phyloP scores from a whole-genome alignment of 306 rosid species.

The Urtica urens region DNA sequence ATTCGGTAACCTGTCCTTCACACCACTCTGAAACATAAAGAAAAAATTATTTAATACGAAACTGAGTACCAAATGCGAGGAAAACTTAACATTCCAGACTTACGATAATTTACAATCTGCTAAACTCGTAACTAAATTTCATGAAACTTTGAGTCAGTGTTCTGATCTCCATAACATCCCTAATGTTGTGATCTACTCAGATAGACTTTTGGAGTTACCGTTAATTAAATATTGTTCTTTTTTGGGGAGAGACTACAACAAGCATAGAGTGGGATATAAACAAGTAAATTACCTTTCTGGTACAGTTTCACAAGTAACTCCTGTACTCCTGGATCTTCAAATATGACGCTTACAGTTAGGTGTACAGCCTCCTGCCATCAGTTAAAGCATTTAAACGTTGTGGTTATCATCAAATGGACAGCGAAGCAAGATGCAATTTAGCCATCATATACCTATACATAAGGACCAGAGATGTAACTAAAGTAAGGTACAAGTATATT shows the following conservation, averaged over 20 bases:
- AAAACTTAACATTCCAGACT: no score
- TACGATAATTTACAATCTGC: no score
- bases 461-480: not conserved
- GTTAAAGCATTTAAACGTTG: slow-evolving; percentile 8
- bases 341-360: slow-evolving; percentile 88
- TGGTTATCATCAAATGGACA: not conserved
- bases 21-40: slow-evolving; percentile 64
- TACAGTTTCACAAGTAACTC: slow-evolving; percentile 80
- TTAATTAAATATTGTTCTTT: no score
- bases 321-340: slow-evolving; percentile 97
- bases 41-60: slow-evolving; percentile 3
- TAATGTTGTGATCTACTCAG: no score
- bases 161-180: no score
- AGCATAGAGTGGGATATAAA: not conserved
- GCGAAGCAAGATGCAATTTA: not conserved
- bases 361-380: slow-evolving; percentile 77
- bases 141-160: no score
- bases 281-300: slow-evolving; percentile 38
- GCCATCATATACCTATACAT: not conserved
- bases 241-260: not conserved
- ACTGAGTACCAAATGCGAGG: no score
- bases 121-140: no score
- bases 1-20: slow-evolving; percentile 87
- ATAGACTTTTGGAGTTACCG: no score
- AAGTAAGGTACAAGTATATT: no score